Base-by-base conservation (phyloP, 345 rosid species). In the Pistacia integerrima region DNA sequence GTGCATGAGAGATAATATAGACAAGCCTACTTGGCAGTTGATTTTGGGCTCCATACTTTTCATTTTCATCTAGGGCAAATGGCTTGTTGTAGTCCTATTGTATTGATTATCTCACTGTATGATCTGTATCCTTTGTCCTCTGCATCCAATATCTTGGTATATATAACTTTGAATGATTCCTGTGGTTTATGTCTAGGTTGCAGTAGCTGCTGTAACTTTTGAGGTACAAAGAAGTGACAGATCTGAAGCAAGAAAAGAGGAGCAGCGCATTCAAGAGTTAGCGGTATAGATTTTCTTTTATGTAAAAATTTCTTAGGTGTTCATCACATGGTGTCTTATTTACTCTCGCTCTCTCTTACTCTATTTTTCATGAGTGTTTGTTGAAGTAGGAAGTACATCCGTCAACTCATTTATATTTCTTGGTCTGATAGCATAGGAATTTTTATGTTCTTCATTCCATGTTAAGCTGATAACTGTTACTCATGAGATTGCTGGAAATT, bases 211-310 rank as follows among this genome's bases (percentile, higher is more conserved):
- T 63, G 83, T 92, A 28, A 83, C 90, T 70, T 90, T 86, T 51
- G 94, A 91, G 84, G 93, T 90, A 75, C 96, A 91, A 75, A 87
- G 98, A 89, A 94, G 85, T 80, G 80, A 94, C 35, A 81, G 89
- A 86, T 86, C 94, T 33, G 98, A 94, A 85, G 97, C 92, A 18
- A 82, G 88, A 83, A 94, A 92, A 75, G 97, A 92, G 88, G 94
- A 90, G 73, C 73, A 77, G 73, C 87, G 87, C 61, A 92, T 69
- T 67, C 88, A 80, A 77, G 92, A 88, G 77, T 69, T 92, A 57
- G 85, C 81, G 83, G 97, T 89, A 79, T 59, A 46, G 63, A 46
- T 25, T 41, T 28, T 66, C 51, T 64, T 44, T 41, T 6, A 41
- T 5, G 46, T 41, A 8, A 41, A 7, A 41, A 38, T 38, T 38